Conservation (phyloP, 176 grass and related monocot genomes). For the Paspalum notatum region DNA sequence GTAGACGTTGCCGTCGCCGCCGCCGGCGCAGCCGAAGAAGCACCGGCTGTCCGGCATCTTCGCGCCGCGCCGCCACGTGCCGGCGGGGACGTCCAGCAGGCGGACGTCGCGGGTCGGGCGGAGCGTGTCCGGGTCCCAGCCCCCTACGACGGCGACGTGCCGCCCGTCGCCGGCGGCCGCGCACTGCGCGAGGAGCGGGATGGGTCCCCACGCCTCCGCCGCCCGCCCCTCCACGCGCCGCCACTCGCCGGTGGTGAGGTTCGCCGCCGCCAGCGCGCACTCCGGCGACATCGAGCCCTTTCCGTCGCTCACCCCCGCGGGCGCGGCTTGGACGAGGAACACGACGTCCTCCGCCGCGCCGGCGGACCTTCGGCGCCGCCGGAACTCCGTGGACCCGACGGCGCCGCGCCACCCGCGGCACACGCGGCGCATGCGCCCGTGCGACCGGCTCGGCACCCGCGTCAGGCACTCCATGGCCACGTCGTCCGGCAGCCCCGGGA, state of each 20-base stretch:
- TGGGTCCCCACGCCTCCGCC: conserved; percentile 26
- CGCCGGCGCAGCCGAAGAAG: conserved; percentile 60
- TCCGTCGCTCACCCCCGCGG: background rate
- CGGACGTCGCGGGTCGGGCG: conserved; percentile 44
- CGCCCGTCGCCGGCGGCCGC: conserved; percentile 38
- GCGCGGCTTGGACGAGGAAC: conserved; percentile 57
- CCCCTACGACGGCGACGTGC: conserved; percentile 50
- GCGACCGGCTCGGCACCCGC: conserved; percentile 50
- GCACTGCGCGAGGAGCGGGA: conserved; percentile 55
- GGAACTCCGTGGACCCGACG: conserved; percentile 45
- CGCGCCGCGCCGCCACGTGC: conserved; percentile 47
- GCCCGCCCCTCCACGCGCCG: conserved; percentile 9
- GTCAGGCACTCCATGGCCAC: conserved; percentile 66
- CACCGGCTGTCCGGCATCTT: conserved; percentile 41
- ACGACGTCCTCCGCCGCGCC: conserved; percentile 53
- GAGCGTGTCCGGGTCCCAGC: conserved; percentile 55
- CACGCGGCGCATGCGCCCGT: conserved; percentile 48
- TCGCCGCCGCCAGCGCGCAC: conserved; percentile 33
- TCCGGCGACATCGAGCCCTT: background rate
- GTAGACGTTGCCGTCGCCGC: conserved; percentile 19
- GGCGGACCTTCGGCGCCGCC: conserved; percentile 26
- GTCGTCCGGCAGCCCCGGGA: conserved; percentile 61
- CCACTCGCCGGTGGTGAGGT: conserved; percentile 55
- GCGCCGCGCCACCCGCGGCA: conserved; percentile 45
- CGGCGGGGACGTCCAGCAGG: conserved; percentile 44